A percentile compares a stretch with the other conserved stretches of the same genome.
Conservation (phyloP, 2,329 filamentous ascomycete genomes). For the Fusarium sp. region DNA sequence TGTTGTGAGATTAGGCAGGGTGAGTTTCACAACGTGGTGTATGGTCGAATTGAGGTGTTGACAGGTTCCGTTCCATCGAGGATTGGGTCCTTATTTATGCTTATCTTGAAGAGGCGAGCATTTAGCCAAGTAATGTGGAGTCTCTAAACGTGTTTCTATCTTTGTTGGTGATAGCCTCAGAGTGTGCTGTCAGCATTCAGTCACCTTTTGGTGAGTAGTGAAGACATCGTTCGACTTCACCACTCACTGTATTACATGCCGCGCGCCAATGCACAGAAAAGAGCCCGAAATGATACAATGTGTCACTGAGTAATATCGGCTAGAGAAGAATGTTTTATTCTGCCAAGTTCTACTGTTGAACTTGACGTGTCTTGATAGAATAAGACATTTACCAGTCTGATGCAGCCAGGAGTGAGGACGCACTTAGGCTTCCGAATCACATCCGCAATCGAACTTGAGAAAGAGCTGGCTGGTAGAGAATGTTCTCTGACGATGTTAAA, state of each 20-base stretch:
- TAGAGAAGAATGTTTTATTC: not conserved
- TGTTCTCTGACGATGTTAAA: not conserved
- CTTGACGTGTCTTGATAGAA: not conserved
- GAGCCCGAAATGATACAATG: not conserved
- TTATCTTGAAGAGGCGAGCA: not conserved
- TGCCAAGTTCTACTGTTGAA: too few species aligned
- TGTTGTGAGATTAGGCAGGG: conserved; percentile 17
- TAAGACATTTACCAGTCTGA: not conserved
- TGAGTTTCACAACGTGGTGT: conserved; percentile 5
- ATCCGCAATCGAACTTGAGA: fast-evolving
- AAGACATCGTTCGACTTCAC: not conserved
- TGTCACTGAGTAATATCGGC: not conserved
- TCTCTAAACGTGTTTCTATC: not conserved
- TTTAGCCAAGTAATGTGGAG: not conserved
- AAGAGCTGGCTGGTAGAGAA: not conserved
- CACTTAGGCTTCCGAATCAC: fast-evolving
- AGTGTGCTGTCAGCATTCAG: not conserved
- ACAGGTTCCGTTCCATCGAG: not conserved
- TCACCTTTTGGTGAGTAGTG: not conserved
- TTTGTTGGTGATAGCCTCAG: not conserved
- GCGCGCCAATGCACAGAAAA: not conserved
- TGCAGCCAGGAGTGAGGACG: fast-evolving
- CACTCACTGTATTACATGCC: not conserved
- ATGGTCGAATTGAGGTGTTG: not conserved
- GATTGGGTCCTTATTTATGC: not conserved